phyloP scores from a whole-genome alignment of 2,329 filamentous ascomycete species.

The Exophiala calicioides region DNA sequence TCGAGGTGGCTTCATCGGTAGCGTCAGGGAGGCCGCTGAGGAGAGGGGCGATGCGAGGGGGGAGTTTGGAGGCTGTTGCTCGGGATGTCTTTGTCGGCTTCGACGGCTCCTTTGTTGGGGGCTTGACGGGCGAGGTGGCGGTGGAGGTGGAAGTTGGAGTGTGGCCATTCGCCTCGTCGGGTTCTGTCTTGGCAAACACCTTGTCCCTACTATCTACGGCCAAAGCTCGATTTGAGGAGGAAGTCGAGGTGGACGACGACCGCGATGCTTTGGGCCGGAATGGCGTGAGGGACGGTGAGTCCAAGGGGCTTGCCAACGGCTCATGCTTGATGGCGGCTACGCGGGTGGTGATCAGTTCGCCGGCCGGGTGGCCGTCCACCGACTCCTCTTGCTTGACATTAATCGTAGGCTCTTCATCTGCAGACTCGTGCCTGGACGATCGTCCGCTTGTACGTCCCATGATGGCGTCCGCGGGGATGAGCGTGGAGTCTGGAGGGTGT shows the following conservation, averaged over 20 bases:
- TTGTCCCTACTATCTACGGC: slow-evolving; percentile 17
- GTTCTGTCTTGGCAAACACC: slow-evolving; percentile 36
- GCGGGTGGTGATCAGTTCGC: slow-evolving; percentile 22
- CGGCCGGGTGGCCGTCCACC: slow-evolving; percentile 18
- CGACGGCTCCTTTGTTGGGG: slow-evolving; percentile 54
- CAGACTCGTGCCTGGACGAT: slow-evolving; percentile 14
- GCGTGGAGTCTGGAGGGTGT: slow-evolving; percentile 4
- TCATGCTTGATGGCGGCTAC: slow-evolving; percentile 28
- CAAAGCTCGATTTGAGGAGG: slow-evolving; percentile 17
- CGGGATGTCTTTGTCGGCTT: slow-evolving; percentile 72
- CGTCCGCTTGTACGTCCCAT: slow-evolving; percentile 23
- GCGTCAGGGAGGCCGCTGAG: slow-evolving; percentile 76
- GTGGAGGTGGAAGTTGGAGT: slow-evolving; percentile 45
- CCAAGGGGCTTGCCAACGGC: slow-evolving; percentile 21
- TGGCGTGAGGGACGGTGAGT: slow-evolving; percentile 22
- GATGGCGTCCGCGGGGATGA: slow-evolving; percentile 10
- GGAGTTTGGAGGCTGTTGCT: slow-evolving; percentile 70
- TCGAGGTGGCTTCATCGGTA: slow-evolving; percentile 71
- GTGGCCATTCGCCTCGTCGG: slow-evolving; percentile 48
- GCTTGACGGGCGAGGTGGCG: slow-evolving; percentile 60
- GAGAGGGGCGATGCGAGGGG: slow-evolving; percentile 63
- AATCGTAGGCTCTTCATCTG: slow-evolving; percentile 22
- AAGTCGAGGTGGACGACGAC: slow-evolving; percentile 26
- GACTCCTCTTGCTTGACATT: slow-evolving; percentile 29
- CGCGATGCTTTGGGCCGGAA: slow-evolving; percentile 24